phyloP scores from a whole-genome alignment of 176 grass and related monocot species.

The Thalia dealbata region DNA sequence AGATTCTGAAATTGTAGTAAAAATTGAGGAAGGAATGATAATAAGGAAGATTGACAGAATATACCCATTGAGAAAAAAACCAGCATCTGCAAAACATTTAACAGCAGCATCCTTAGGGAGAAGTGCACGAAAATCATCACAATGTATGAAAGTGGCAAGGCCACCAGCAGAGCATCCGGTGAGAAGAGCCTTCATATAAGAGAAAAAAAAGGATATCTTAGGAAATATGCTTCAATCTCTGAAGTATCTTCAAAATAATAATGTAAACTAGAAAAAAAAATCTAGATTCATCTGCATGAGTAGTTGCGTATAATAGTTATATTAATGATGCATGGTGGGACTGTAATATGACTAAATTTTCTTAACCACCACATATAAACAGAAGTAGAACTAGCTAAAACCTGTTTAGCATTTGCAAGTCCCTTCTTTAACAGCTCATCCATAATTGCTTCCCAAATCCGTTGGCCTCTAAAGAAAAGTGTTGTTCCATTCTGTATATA shows the following conservation, averaged over 20 bases:
- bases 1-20: background rate
- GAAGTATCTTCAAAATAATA: background rate
- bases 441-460: constrained; percentile 61
- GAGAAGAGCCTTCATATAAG: constrained; percentile 48
- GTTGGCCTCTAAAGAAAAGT: constrained; percentile 66
- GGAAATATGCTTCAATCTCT: background rate
- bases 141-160: constrained; percentile 62
- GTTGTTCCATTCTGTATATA: constrained; percentile 42
- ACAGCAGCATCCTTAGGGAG: constrained; percentile 40
- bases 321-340: background rate
- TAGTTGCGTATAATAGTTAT: background rate
- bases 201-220: constrained; percentile 11
- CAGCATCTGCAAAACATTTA: constrained; percentile 75
- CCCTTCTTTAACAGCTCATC: constrained; percentile 46
- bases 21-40: background rate
- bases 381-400: background rate
- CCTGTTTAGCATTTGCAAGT: constrained; percentile 51
- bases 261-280: background rate
- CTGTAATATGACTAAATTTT: background rate
- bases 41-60: constrained; percentile 9
- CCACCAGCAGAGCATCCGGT: constrained; percentile 74
- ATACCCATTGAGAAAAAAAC: constrained; percentile 70
- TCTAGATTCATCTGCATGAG: background rate
- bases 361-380: background rate
- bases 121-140: constrained; percentile 62